Conservation (phyloP, 805 yeast species). For the Starmerella apis region DNA sequence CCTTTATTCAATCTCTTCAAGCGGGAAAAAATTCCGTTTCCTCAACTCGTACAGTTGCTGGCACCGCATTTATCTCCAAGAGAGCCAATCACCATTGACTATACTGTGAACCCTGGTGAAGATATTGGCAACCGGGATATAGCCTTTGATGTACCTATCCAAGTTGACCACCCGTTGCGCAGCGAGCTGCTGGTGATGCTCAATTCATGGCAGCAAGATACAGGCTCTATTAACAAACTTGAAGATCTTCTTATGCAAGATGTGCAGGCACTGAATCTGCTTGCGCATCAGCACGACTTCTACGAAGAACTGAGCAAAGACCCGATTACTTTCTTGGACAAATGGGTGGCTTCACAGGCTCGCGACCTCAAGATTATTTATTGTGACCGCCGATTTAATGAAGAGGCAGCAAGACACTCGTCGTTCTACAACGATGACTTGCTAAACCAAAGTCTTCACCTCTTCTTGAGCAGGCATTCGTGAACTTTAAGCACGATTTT, state of each 20-base stretch:
- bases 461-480: conserved; percentile 43
- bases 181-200: conserved; percentile 33
- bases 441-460: conserved; percentile 66
- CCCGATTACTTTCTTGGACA: conserved; percentile 64
- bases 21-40: conserved; percentile 46
- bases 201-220: conserved; percentile 35
- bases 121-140: conserved; percentile 68
- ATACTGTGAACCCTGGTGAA: conserved; percentile 63
- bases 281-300: conserved; percentile 63
- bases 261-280: conserved; percentile 42
- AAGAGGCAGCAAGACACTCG: conserved; percentile 77
- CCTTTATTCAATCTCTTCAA: conserved; percentile 38
- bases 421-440: conserved; percentile 71
- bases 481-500: too few relatives aligned
- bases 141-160: conserved; percentile 64
- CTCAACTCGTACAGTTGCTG: conserved; percentile 59
- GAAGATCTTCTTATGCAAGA: conserved; percentile 40
- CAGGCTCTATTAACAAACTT: conserved; percentile 35
- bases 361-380: conserved; percentile 75
- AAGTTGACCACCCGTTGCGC: conserved; percentile 35
- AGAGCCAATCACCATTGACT: conserved; percentile 68
- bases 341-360: conserved; percentile 69
- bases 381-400: conserved; percentile 83
- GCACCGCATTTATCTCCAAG: conserved; percentile 62
- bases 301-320: conserved; percentile 61